Conservation (phyloP, 805 yeast species). For the Ogataea naganishii region DNA sequence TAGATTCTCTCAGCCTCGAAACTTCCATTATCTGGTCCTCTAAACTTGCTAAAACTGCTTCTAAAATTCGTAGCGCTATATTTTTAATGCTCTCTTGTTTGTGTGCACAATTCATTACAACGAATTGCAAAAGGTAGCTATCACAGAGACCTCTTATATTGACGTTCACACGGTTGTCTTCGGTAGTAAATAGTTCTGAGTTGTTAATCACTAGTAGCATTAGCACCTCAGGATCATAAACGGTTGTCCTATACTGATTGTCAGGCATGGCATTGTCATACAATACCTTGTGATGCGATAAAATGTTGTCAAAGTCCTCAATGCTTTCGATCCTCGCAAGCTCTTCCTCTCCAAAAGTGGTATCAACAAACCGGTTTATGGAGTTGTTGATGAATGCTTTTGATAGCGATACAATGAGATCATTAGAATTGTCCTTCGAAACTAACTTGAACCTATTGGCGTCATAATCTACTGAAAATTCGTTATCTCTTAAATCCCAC, state of each 20-base stretch:
- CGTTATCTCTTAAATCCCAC: constrained; percentile 51
- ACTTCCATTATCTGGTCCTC: constrained; percentile 26
- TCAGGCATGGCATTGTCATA: constrained; percentile 7
- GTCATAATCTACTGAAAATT: constrained; percentile 1
- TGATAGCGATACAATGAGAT: constrained; percentile 42
- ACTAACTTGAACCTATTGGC: constrained; percentile 5
- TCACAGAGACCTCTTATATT: constrained; percentile 52
- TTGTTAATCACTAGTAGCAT: constrained; percentile 53
- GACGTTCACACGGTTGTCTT: constrained; percentile 22
- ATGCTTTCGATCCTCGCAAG: no score
- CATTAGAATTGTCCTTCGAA: constrained; percentile 18
- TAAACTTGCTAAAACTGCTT: constrained; percentile 34
- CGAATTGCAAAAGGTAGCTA: constrained; percentile 42
- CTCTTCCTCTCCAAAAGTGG: constrained; percentile 12
- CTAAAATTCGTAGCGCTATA: constrained; percentile 35
- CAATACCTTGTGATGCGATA: constrained; percentile 9
- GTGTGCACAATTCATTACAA: constrained; percentile 38
- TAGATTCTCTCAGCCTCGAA: constrained; percentile 9
- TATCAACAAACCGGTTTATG: constrained; percentile 24
- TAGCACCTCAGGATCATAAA: constrained; percentile 68
- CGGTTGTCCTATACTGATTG: constrained; percentile 18
- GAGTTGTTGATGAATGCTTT: constrained; percentile 42
- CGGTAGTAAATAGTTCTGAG: constrained; percentile 44
- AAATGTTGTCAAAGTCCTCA: no score
- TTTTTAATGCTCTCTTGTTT: constrained; percentile 16